phyloP scores from a whole-genome alignment of 2,329 filamentous ascomycete genomes.

The Harringtonia aguacate region DNA sequence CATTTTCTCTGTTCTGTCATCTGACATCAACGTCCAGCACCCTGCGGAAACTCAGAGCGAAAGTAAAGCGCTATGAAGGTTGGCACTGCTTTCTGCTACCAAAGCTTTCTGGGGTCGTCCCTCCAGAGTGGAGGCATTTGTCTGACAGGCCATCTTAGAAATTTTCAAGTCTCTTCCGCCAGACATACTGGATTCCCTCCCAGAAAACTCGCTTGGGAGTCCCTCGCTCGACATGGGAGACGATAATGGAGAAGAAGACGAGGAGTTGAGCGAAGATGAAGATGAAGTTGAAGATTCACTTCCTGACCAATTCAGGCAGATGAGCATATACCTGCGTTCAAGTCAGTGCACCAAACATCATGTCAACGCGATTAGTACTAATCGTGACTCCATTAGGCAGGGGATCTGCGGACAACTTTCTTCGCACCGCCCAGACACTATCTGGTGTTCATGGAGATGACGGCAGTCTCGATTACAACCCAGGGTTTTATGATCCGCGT shows the following conservation, averaged over 20 bases:
- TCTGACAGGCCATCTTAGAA: not conserved
- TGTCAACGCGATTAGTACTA: not conserved
- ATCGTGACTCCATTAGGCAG: constrained; percentile 21
- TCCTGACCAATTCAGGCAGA: not conserved
- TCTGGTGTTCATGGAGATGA: constrained; percentile 18
- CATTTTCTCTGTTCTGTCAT: not conserved
- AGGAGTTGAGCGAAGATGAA: no score
- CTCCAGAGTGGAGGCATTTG: not conserved
- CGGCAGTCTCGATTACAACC: constrained; percentile 18
- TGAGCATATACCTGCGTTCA: not conserved
- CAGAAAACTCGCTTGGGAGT: not conserved
- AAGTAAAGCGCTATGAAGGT: constrained; percentile 9
- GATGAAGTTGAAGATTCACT: no score
- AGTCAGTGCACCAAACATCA: not conserved
- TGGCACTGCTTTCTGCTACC: not conserved
- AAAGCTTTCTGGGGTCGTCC: not conserved
- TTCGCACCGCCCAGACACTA: constrained; percentile 23
- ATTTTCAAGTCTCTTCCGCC: not conserved
- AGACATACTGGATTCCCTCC: not conserved
- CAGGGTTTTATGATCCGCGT: constrained; percentile 23
- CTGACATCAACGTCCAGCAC: constrained; percentile 3
- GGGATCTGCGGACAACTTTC: constrained; percentile 26
- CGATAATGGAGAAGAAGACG: no score
- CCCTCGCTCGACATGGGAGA: no score
- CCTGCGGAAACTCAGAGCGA: constrained; percentile 5